Evolutionary conservation across 2,329 filamentous ascomycete genomes (phyloP).

Genomic region (Acarospora socialis): DNA sequence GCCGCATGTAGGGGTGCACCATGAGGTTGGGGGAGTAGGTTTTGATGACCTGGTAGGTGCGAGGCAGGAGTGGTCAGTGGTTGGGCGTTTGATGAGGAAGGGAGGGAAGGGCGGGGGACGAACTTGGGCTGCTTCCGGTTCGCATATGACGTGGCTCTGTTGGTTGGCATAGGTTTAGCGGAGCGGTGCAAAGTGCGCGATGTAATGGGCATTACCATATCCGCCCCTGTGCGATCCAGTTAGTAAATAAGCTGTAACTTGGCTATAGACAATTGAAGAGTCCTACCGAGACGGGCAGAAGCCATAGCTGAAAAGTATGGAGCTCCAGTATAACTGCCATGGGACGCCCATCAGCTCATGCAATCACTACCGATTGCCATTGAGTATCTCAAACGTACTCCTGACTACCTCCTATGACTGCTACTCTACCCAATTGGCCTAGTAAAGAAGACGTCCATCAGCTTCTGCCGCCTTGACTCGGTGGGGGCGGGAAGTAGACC

Average conservation of each 20-base stretch:
- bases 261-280: conserved; percentile 6
- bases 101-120: conserved; percentile 5
- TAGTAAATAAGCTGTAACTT: not conserved
- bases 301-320: conserved; percentile 98
- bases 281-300: conserved; percentile 63
- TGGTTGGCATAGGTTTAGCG: conserved; percentile 12
- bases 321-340: conserved; percentile 65
- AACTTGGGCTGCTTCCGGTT: conserved; percentile 59
- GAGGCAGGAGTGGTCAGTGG: not conserved
- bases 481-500: no score
- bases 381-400: conserved; percentile 37
- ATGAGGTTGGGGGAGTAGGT: conserved; percentile 96
- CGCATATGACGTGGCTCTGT: conserved; percentile 79
- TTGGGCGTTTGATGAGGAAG: not conserved
- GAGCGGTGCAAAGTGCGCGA: not conserved
- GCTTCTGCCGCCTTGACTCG: no score
- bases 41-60: conserved; percentile 60
- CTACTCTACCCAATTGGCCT: conserved; percentile 87
- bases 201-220: conserved; percentile 15
- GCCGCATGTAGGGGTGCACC: conserved; percentile 92
- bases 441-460: no score
- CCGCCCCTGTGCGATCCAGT: conserved; percentile 15
- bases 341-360: conserved; percentile 3
- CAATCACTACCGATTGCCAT: not conserved
- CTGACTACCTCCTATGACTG: conserved; percentile 85